Evolutionary conservation across 306 rosid species (phyloP).

Genomic region (Citrullus colocynthis): DNA sequence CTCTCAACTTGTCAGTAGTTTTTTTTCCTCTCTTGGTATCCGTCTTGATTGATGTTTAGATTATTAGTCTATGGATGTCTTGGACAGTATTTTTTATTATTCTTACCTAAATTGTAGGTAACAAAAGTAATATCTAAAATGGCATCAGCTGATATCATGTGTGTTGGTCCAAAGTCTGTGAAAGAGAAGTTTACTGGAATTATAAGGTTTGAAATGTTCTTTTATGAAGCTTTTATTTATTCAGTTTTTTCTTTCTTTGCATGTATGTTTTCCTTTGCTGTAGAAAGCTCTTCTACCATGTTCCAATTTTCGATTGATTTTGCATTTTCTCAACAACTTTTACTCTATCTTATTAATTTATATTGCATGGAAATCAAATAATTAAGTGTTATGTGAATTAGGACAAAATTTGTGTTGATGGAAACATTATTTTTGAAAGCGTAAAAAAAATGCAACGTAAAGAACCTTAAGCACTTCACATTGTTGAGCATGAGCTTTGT

Average conservation of each 20-base stretch:
- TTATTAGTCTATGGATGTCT: not conserved
- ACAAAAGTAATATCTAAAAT: conserved; percentile 66
- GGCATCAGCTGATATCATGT: conserved; percentile 75
- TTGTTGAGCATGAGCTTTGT: not conserved
- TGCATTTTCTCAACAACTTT: not conserved
- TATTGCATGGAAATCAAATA: not conserved
- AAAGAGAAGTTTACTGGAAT: conserved; percentile 65
- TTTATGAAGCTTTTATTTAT: not conserved
- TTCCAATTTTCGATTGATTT: not conserved
- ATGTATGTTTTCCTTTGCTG: not conserved
- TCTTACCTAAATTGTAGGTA: conserved; percentile 29
- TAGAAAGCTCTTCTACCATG: not conserved
- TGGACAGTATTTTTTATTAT: not conserved
- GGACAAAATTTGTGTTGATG: not conserved
- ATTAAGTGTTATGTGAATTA: not conserved
- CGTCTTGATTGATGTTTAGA: not conserved
- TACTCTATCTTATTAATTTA: not conserved
- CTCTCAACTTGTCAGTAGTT: not conserved
- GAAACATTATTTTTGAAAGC: not conserved
- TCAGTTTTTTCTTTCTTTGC: not conserved
- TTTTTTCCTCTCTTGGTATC: not conserved
- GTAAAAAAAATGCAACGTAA: not conserved
- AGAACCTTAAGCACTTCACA: not conserved
- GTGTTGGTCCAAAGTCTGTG: conserved; percentile 74
- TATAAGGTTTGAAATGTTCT: conserved; percentile 41